Conservation (phyloP, 352 stramenopile genomes). For the Phytopythium oedochilum region DNA sequence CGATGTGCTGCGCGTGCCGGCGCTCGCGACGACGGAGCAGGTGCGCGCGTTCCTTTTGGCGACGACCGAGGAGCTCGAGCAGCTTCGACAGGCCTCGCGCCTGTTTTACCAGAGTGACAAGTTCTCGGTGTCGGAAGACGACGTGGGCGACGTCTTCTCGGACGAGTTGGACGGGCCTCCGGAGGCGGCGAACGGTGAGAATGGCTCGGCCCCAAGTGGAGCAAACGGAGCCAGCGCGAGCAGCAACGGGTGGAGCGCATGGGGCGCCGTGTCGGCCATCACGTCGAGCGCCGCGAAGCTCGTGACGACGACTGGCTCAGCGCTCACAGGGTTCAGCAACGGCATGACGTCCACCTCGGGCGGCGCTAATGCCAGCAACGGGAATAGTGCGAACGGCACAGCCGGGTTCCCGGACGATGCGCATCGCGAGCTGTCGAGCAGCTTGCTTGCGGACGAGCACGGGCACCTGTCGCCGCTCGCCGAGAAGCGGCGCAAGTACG, state of each 20-base stretch:
- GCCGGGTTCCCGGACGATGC: constrained; percentile 1
- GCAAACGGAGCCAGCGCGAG: constrained; percentile 11
- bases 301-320: constrained; percentile 62
- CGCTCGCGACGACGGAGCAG: constrained; percentile 62
- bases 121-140: constrained; percentile 9
- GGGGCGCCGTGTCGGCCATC: constrained; percentile 65
- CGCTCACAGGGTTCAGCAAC: constrained; percentile 35
- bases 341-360: constrained; percentile 6
- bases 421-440: constrained; percentile 51
- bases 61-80: constrained; percentile 80
- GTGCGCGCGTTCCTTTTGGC: constrained; percentile 71
- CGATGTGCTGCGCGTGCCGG: constrained; percentile 60
- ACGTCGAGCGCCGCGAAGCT: constrained; percentile 74
- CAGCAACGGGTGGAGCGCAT: constrained; percentile 51
- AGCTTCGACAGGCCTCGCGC: constrained; percentile 43
- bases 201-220: constrained; percentile 13
- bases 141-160: constrained; percentile 42
- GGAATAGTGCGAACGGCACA: constrained; percentile 5
- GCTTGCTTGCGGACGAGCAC: constrained; percentile 29
- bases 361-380: constrained; percentile 9
- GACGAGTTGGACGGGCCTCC: constrained; percentile 16
- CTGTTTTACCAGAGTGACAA: constrained; percentile 26
- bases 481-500: constrained; percentile 55
- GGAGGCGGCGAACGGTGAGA: constrained; percentile 25
- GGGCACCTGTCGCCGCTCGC: constrained; percentile 7